Evolutionary conservation across 2,329 filamentous ascomycete species (phyloP), one percentile per base, ranked within the genome.

Genomic region (Neofusicoccum kwambonambiense): DNA sequence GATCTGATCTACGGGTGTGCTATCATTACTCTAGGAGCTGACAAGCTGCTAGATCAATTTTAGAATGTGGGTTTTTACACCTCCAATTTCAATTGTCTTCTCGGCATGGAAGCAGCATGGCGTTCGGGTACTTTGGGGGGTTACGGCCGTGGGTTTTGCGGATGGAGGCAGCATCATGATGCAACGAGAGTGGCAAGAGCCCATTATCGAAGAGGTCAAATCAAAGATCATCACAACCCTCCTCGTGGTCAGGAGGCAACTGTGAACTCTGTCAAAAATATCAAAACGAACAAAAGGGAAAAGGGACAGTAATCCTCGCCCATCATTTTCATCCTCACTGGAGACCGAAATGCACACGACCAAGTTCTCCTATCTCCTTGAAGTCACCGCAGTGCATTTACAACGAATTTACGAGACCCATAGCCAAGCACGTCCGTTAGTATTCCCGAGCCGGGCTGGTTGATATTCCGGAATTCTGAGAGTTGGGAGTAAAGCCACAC

Each of bases 91-190:
- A 19, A 49, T 50, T n/a, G 42, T 61, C 45, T 47, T 61, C 57
- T 49, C 34, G 57, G 57, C 57, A 61, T 61, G 42, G 57, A 50
- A 50, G 44, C 57, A 61, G 57, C 57, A 61, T 61, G 57, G 57
- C 57, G 57, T 61, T 61, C 31, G 39, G 56, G 57, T 61, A 31
- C 27, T 61, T 49, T 61, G 44, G 42, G 57, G 9, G 37, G 19
- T 61, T 49, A 50, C 57, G 57, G 57, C 57, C 41, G 39, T 34
- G 54, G 54, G 54, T 45, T 31, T 34, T 56, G 54, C 44, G 54
- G 45, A 61, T 41, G 42, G 35, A 49, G 45, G 34, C 42, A 50
- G 57, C 42, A 61, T 61, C 42, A 61, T 61, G 57, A 61, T 50
- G 57, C 54, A 49, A 61, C 45, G 57, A 49, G 41, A 47, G 56